phyloP scores from a whole-genome alignment of 768 basidiomycete genomes.

The Boletales sp. region DNA sequence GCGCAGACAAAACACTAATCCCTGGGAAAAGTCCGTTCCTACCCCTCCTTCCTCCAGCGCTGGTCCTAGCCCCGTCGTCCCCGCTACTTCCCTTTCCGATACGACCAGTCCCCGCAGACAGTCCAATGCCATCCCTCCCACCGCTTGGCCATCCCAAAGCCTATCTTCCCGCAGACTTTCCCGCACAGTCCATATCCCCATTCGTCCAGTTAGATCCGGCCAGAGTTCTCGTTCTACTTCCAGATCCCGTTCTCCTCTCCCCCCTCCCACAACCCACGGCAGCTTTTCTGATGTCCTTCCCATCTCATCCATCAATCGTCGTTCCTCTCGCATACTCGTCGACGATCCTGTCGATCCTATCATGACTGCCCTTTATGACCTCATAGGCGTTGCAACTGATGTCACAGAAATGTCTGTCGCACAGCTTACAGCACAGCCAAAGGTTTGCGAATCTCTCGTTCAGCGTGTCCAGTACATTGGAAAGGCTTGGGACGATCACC shows the following conservation, averaged over 20 bases:
- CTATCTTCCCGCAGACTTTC: conserved; percentile 77
- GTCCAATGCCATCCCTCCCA: conserved; percentile 43
- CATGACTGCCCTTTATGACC: conserved; percentile 84
- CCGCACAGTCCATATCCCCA: conserved; percentile 75
- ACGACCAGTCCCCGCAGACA: conserved; percentile 64
- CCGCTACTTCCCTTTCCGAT: conserved; percentile 59
- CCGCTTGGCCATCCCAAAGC: conserved; percentile 54
- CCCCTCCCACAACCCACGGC: conserved; percentile 59
- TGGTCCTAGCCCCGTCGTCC: conserved; percentile 59
- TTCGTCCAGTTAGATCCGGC: conserved; percentile 62
- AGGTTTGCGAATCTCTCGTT: conserved; percentile 81
- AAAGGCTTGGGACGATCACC: conserved; percentile 95
- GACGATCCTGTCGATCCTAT: conserved; percentile 88
- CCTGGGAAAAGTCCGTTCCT: conserved; percentile 55
- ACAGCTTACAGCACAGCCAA: conserved; percentile 82
- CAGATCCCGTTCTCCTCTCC: conserved; percentile 89
- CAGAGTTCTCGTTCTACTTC: conserved; percentile 93
- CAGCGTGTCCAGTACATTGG: conserved; percentile 90
- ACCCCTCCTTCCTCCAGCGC: conserved; percentile 55
- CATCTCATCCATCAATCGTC: conserved; percentile 53
- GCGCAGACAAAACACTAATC: conserved; percentile 60
- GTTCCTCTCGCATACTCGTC: conserved; percentile 77
- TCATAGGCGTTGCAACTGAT: conserved; percentile 92
- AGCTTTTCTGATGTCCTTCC: conserved; percentile 58
- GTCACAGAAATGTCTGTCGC: conserved; percentile 86